A percentile compares a stretch with the other conserved stretches of the same genome.
Evolutionary conservation across 768 basidiomycete species (phyloP).

Genomic region (Favolaschia claudopus): DNA sequence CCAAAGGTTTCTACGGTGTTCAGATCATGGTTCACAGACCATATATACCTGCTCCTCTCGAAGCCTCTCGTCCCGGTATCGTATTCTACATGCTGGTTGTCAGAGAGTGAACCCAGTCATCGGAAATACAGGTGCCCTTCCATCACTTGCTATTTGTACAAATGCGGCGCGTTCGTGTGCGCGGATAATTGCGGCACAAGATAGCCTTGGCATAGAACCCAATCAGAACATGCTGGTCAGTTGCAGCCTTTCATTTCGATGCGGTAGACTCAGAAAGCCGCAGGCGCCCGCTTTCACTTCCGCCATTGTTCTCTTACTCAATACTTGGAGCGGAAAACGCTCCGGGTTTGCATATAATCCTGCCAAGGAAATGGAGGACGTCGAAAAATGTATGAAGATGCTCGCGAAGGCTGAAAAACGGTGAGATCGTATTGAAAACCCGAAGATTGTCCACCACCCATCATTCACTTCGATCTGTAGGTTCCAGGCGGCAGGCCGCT

Average conservation of each 20-base stretch:
- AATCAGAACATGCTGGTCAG: slow-evolving; percentile 47
- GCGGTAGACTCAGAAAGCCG: slow-evolving; percentile 10
- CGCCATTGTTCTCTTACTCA: slow-evolving; percentile 67
- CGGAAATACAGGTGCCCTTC: slow-evolving; percentile 45
- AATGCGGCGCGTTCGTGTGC: slow-evolving; percentile 83
- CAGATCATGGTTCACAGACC: slow-evolving; percentile 83
- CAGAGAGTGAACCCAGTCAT: not conserved
- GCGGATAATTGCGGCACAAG: slow-evolving; percentile 68
- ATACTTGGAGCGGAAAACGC: slow-evolving; percentile 69
- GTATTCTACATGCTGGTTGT: not conserved
- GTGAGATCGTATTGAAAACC: slow-evolving; percentile 40
- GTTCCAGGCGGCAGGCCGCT: slow-evolving; percentile 28
- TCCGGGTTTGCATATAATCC: slow-evolving; percentile 56
- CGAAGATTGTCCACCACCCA: too few relatives aligned
- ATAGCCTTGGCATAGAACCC: slow-evolving; percentile 43
- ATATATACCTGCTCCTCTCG: slow-evolving; percentile 75
- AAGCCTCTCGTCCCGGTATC: slow-evolving; percentile 42
- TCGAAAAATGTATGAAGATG: slow-evolving; percentile 63
- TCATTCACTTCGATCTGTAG: not conserved
- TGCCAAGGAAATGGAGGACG: slow-evolving; percentile 63
- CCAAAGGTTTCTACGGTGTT: slow-evolving; percentile 47
- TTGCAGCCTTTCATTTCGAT: slow-evolving; percentile 1
- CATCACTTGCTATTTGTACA: slow-evolving; percentile 82
- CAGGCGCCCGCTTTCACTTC: slow-evolving; percentile 47
- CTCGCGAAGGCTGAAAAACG: slow-evolving; percentile 50